Percentiles rank a stretch among this genome's conserved stretches.
These are phyloP conservation scores for Delitschia confertaspora DNA, from an alignment of 495 filamentous ascomycete genomes.

Conservation along the genomic window DNA sequence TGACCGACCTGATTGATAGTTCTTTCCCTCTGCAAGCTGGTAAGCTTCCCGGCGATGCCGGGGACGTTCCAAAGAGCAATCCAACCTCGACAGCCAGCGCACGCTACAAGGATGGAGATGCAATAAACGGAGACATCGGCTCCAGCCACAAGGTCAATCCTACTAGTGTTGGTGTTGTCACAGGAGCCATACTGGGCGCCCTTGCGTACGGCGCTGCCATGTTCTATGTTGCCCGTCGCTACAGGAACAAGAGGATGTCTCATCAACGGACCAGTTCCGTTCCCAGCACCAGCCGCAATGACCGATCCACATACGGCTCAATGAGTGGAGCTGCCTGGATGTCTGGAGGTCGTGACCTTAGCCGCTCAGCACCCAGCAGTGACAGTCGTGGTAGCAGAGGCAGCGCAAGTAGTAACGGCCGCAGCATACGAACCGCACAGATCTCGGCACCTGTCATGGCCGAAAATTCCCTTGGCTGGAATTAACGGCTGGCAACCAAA, in stretches of 20 bases:
- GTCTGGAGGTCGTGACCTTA: constrained; percentile 35
- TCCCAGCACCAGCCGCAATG: constrained; percentile 29
- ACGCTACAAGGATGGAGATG: constrained; percentile 35
- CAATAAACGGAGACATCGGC: constrained; percentile 40
- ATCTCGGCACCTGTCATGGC: constrained; percentile 85
- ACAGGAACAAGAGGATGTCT: constrained; percentile 74
- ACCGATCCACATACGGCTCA: constrained; percentile 43
- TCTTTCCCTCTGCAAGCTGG: constrained; percentile 68
- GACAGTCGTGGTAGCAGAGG: constrained; percentile 61
- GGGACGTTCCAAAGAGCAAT: constrained; percentile 29
- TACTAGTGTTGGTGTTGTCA: constrained; percentile 76
- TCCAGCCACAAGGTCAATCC: constrained; percentile 51
- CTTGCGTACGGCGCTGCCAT: constrained; percentile 96
- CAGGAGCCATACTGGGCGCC: constrained; percentile 68
- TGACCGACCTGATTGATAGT: constrained; percentile 77
- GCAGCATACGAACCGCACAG: constrained; percentile 49
- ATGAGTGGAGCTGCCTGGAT: constrained; percentile 47
- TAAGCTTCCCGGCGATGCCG: constrained; percentile 36
- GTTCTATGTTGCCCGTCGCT: constrained; percentile 89
- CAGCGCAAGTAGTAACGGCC: constrained; percentile 54
- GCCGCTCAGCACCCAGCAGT: constrained; percentile 34
- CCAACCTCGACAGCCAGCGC: constrained; percentile 25
- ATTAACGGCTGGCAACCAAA: constrained; percentile 42
- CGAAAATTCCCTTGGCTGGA: constrained; percentile 97
- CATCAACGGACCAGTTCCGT: constrained; percentile 73